phyloP scores from a whole-genome alignment of 2,329 filamentous ascomycete genomes.

The Microsporum canis region DNA sequence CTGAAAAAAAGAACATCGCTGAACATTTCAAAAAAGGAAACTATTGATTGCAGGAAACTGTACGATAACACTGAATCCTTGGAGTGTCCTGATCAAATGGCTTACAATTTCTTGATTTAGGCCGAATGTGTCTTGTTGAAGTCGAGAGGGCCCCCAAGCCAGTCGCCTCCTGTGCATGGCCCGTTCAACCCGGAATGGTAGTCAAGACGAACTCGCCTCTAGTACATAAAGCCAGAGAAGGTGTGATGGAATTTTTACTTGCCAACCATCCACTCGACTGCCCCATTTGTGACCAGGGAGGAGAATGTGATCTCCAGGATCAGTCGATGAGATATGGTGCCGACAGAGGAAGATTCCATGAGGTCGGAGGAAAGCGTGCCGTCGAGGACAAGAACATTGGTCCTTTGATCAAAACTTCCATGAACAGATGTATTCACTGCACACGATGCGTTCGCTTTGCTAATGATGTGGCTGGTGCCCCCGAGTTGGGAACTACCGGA shows the following conservation, averaged over 20 bases:
- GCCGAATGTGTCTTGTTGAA: constrained; percentile 96
- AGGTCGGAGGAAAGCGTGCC: constrained; percentile 87
- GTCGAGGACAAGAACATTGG: constrained; percentile 99
- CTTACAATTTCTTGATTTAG: constrained; percentile 18
- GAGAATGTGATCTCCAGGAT: constrained; percentile 97
- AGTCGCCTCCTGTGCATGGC: constrained; percentile 97
- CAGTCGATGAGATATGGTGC: constrained; percentile 98
- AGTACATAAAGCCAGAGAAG: constrained; percentile 94
- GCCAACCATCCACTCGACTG: constrained; percentile 95
- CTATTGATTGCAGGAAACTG: constrained; percentile 99
- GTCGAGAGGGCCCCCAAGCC: constrained; percentile 94
- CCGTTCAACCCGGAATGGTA: constrained; percentile 95
- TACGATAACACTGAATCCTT: constrained; percentile 18
- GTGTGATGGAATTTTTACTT: constrained; percentile 96
- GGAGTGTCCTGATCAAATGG: not conserved
- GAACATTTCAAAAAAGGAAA: constrained; percentile 49
- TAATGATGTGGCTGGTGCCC: constrained; percentile 91
- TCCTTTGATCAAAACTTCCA: constrained; percentile 95
- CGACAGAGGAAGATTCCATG: constrained; percentile 93
- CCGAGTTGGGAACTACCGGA: constrained; percentile 86
- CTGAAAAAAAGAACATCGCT: constrained; percentile 2
- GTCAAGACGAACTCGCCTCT: constrained; percentile 97
- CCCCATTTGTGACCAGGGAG: constrained; percentile 96
- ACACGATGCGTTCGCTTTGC: constrained; percentile 95
- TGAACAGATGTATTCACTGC: constrained; percentile 99